A percentile compares a stretch with the other conserved stretches of the same genome.
These are phyloP conservation scores for Alloascoidea hylecoeti DNA, from an alignment of 805 yeast genomes.

Conservation along the genomic window DNA sequence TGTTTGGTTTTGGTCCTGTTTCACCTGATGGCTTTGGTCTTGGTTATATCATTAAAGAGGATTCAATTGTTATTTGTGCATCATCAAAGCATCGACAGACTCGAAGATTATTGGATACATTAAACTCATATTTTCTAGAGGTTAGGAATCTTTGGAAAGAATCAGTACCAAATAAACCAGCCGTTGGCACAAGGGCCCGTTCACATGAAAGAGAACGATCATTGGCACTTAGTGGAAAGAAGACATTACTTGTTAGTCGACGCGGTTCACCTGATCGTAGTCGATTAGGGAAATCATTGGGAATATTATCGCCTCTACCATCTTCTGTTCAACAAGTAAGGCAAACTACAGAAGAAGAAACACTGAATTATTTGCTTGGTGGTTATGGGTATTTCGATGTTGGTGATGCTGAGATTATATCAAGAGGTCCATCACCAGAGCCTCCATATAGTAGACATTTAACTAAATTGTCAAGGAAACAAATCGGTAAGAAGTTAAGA, in stretches of 20 bases:
- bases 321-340: not conserved
- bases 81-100: conserved; percentile 88
- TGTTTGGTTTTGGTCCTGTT: conserved; percentile 89
- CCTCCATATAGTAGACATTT: conserved; percentile 19
- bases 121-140: conserved; percentile 46
- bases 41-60: conserved; percentile 76
- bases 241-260: conserved; percentile 7
- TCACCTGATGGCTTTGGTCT: conserved; percentile 86
- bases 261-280: conserved; percentile 22
- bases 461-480: conserved; percentile 28
- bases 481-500: conserved; percentile 51
- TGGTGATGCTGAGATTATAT: conserved; percentile 48
- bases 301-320: conserved; percentile 3
- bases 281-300: not conserved
- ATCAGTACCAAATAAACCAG: conserved; percentile 4
- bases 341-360: conserved; percentile 11
- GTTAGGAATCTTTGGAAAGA: conserved; percentile 28
- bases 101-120: conserved; percentile 55
- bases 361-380: conserved; percentile 31
- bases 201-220: conserved; percentile 2
- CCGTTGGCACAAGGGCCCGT: conserved; percentile 3
- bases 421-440: conserved; percentile 46
- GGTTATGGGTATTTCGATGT: conserved; percentile 83
- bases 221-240: conserved; percentile 24
- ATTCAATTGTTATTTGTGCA: conserved; percentile 66